Evolutionary conservation across 2,329 filamentous ascomycete species (phyloP).

Genomic region (Cadophora malorum): DNA sequence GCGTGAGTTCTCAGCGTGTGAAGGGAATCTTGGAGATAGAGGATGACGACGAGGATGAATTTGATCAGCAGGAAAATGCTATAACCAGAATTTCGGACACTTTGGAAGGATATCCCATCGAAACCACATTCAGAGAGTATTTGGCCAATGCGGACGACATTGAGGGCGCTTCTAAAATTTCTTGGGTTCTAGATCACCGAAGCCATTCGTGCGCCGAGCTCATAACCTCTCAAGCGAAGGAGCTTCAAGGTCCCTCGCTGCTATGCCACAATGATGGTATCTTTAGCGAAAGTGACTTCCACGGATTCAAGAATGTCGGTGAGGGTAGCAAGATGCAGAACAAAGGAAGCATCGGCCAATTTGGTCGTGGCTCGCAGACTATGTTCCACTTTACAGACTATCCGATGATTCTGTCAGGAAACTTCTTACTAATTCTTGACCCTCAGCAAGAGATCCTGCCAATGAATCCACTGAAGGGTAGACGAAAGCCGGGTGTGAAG

Average conservation of each 20-base stretch:
- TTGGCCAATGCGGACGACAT: constrained; percentile 48
- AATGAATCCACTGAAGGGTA: constrained; percentile 27
- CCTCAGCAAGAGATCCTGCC: constrained; percentile 41
- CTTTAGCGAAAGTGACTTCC: constrained; percentile 44
- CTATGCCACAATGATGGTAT: constrained; percentile 45
- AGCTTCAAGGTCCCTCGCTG: constrained; percentile 44
- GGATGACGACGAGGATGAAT: constrained; percentile 45
- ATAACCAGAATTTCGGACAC: constrained; percentile 45
- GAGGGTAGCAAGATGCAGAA: constrained; percentile 45
- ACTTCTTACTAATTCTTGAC: constrained; percentile 46
- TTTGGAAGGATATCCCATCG: constrained; percentile 43
- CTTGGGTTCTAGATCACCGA: constrained; percentile 44
- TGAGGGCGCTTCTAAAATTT: constrained; percentile 39
- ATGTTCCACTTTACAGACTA: constrained; percentile 49
- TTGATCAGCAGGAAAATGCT: constrained; percentile 43
- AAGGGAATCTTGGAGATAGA: constrained; percentile 37
- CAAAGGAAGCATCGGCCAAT: constrained; percentile 44
- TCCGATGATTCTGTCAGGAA: constrained; percentile 46
- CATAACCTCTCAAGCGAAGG: constrained; percentile 37
- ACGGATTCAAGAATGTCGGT: constrained; percentile 45
- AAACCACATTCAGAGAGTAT: constrained; percentile 47
- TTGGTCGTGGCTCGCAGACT: constrained; percentile 46
- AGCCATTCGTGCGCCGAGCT: constrained; percentile 31
- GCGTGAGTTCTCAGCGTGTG: constrained; percentile 31
- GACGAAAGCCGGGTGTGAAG: constrained; percentile 38